Evolutionary conservation across 2,329 filamentous ascomycete species (phyloP), one percentile per base, ranked within the genome.

Genomic region (Dothistroma septosporum): DNA sequence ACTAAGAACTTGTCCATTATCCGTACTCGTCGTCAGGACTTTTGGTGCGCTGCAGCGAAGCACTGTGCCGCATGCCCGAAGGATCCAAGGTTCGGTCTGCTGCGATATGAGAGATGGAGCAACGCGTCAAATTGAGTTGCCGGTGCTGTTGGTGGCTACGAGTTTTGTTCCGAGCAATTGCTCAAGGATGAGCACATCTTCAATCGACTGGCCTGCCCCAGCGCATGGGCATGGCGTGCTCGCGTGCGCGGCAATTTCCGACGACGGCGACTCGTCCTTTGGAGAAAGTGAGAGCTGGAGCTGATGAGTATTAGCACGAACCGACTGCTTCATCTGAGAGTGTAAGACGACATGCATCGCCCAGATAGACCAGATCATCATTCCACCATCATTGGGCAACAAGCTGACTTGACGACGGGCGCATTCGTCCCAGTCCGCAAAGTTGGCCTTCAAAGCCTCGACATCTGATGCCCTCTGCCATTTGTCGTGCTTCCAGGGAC

Each of bases 401-500:
- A 57, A 21, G 4, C 52, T 53, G 53, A 58, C 41, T 21, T 53
- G 48, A 12, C 49, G 52, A 10, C 56, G 52, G 58, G 65, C 60
- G 64, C 67, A 44, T 75, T 76, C 22, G n/a, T 35, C 21, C 60
- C 56, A 58, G 16, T 48, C 46, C n/a, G 41, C 14, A 28, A 62
- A 58, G 11, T 59, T 35, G 6, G 21, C 32, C 21, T 50, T 53
- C 16, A 58, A 35, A 14, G 57, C 55, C 11, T 63, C 56, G 16
- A 52, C 22, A 31, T 58, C 52, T 22, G 50, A 41, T 19, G 58
- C 37, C 22, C 68, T 71, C 21, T 76, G 77, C 1, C 71, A 70
- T 1, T 78, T 73, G 22, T 78, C 75, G 71, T 77, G 76, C 31
- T 73, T 66, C 28, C 70, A 60, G 12, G 58, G 53, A 0, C 75